Conservation (phyloP, 176 grass and related monocot genomes). For the Aegilops sharonensis region DNA sequence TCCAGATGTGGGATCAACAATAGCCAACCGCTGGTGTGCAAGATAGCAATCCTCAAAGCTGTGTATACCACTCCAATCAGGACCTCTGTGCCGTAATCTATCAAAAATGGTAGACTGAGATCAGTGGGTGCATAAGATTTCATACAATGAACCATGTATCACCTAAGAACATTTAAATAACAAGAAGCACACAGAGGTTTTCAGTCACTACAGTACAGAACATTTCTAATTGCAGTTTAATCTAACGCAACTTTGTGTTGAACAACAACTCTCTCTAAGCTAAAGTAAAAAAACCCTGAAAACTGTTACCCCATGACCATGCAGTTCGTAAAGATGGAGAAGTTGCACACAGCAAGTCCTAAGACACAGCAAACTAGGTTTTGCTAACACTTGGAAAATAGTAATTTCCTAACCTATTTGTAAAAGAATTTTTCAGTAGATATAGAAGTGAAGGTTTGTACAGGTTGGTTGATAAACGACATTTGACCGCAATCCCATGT, state of each 20-base stretch:
- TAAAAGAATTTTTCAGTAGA: not conserved
- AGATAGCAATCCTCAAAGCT: conserved; percentile 84
- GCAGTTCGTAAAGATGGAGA: not conserved
- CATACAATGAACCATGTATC: not conserved
- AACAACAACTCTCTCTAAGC: not conserved
- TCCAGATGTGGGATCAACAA: conserved; percentile 84
- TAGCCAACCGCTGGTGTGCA: conserved; percentile 93
- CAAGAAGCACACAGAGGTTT: not conserved
- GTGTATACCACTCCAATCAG: conserved; percentile 94
- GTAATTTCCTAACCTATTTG: not conserved
- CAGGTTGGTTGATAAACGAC: not conserved
- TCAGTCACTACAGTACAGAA: not conserved
- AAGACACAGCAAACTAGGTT: not conserved
- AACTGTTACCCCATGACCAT: not conserved
- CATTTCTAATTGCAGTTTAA: not conserved
- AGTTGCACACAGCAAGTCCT: not conserved
- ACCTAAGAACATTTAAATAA: not conserved
- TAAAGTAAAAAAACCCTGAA: not conserved
- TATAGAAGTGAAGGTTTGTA: not conserved
- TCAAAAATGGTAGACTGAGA: conserved; percentile 1
- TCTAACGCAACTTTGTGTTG: not conserved
- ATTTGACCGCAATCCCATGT: not conserved
- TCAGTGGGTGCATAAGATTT: conserved; percentile 15
- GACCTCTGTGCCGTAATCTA: conserved; percentile 87
- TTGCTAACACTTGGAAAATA: not conserved